Base-by-base conservation (phyloP, 345 rosid genomes). In the Heritiera fomes region DNA sequence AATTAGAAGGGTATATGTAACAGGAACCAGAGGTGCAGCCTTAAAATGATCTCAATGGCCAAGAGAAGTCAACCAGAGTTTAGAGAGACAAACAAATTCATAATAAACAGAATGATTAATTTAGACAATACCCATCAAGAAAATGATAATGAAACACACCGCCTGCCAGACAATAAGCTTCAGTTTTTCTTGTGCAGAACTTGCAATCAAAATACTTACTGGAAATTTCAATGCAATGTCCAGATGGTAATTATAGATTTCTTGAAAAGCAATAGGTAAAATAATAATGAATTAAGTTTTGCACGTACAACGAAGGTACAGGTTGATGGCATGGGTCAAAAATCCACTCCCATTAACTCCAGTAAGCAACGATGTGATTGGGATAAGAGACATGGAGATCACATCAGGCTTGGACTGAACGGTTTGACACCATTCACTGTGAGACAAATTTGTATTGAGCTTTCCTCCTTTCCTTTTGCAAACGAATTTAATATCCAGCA, bases 301-400 rank as follows among this genome's bases (percentile, higher is more conserved):
- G 71, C 56, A 80, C 90, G 85, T 83, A 95, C 99, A 95, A 86
- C 98, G 84, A 80, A 95, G 79, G 80, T 95, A 95, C 43, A 95
- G 94, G 87, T 95, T 95, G 81, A 93, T 95, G 77, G 99, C 98
- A 84, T 95, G 99, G 88, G 94, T 92, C 85, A 93, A 83, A 87
- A 91, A 95, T 80, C 99, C 99, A 83, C 97, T 89, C 83, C 99
- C 99, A 8, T 94, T 91, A 23, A 94, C 91, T 83, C 98, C 99
- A 83, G 88, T 90, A 82, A 95, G 87, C 76, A 95, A 84, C 47
- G 99, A 95, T 62, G 96, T 92, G 49, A 95, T 89, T 32, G 99
- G 99, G 69, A 93, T 90, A 64, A 95, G 92, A 41, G 98, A 86
- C 98, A 95, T 89, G 1, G 99, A 88, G 80, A 93, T 89, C 76